Percentiles rank a stretch among this genome's conserved stretches.
Conservation (phyloP, 148 eudicot genomes). For the Rheum nobile region DNA sequence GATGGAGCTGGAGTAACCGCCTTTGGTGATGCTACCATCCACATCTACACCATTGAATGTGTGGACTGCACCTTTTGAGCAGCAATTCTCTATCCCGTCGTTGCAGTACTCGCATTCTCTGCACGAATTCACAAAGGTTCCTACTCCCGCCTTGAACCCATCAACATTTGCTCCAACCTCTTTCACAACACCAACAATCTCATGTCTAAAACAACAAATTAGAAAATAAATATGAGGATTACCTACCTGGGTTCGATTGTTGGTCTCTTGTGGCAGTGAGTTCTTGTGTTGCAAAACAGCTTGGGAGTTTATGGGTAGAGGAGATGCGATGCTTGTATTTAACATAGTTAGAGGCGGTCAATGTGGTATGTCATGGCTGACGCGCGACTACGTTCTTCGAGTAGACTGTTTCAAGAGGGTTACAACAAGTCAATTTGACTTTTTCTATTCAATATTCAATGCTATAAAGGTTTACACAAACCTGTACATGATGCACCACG, state of each 20-base stretch:
- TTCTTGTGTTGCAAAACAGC: too few species aligned
- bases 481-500: too few species aligned
- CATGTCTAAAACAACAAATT: slow-evolving; percentile 37
- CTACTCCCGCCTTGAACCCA: slow-evolving; percentile 67
- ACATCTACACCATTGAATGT: slow-evolving; percentile 13
- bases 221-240: too few species aligned
- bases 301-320: too few species aligned
- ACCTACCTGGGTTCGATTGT: too few species aligned
- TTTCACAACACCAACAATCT: slow-evolving; percentile 73
- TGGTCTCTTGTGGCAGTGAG: too few species aligned
- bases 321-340: too few species aligned
- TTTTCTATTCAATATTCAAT: too few species aligned
- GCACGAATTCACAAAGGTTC: slow-evolving; percentile 78
- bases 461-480: too few species aligned
- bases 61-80: slow-evolving; percentile 23
- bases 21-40: slow-evolving; percentile 28
- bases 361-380: not conserved
- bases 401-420: too few species aligned
- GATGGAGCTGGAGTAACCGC: slow-evolving; percentile 29
- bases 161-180: slow-evolving; percentile 54
- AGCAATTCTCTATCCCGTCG: slow-evolving; percentile 43
- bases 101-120: slow-evolving; percentile 64
- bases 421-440: too few species aligned
- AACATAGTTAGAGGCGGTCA: not conserved
- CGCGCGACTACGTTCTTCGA: not conserved